A percentile compares a stretch with the other conserved stretches of the same genome.
Evolutionary conservation across 192 early-diverging fungal genomes (phyloP).

Genomic region (Oehlia diaphana): DNA sequence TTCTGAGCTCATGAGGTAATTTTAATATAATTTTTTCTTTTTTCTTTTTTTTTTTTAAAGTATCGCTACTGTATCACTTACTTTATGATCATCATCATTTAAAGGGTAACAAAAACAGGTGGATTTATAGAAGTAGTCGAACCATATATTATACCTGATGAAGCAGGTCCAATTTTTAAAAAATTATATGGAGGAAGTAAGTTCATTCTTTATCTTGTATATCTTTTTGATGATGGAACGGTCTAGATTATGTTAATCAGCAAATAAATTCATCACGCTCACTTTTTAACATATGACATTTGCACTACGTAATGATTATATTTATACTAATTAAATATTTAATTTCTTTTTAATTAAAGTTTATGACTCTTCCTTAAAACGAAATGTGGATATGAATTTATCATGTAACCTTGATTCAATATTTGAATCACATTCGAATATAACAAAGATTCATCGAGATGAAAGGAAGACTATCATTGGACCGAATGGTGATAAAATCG

Average conservation of each 20-base stretch:
- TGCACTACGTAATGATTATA: no score
- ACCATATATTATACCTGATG: not conserved
- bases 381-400: not conserved
- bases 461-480: not conserved
- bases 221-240: no score
- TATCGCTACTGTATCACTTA: no score
- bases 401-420: not conserved
- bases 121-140: not conserved
- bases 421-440: not conserved
- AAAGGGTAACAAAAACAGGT: not conserved
- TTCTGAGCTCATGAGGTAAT: not conserved
- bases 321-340: not conserved
- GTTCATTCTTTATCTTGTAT: no score
- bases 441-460: not conserved
- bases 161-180: not conserved
- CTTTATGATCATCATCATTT: not conserved
- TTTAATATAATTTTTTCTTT: no score
- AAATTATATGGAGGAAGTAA: not conserved
- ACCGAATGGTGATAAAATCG: not conserved
- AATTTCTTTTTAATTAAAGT: not conserved
- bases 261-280: no score
- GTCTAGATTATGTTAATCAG: no score
- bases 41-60: no score
- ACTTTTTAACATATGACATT: no score
- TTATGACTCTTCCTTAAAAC: not conserved